Conservation (phyloP, 1,284 basidiomycete genomes). For the Cronartium ribicola region DNA sequence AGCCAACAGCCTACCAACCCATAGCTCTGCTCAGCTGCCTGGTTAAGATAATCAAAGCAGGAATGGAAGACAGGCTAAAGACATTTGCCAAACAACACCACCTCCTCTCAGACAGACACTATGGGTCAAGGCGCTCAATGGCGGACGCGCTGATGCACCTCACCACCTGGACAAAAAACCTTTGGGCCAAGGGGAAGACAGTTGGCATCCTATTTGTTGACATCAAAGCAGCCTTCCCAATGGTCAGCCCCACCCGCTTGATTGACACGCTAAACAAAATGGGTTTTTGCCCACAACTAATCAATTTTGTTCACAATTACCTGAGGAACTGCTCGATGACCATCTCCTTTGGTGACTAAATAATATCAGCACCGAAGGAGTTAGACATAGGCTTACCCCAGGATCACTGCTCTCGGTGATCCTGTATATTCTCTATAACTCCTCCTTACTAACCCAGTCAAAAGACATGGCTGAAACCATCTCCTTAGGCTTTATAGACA, state of each 20-base stretch:
- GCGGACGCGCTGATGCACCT: background rate
- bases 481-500: too few relatives aligned
- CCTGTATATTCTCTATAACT: background rate
- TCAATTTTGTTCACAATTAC: background rate
- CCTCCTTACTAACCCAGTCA: background rate
- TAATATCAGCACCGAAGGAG: background rate
- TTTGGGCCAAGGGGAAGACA: background rate
- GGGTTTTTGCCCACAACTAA: background rate
- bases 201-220: background rate
- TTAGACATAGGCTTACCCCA: background rate
- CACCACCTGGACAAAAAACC: background rate
- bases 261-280: background rate
- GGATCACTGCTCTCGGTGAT: background rate
- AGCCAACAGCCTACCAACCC: background rate
- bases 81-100: background rate
- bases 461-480: too few relatives aligned
- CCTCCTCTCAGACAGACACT: background rate
- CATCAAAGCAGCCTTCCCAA: background rate
- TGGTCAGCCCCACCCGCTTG: background rate
- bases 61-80: background rate
- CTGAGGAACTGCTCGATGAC: background rate
- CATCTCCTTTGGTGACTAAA: background rate
- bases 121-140: background rate
- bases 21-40: constrained; percentile 7
- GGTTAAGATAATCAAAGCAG: background rate